Conservation (phyloP, 257 asterid species). For the Primulina huaijiensis region DNA sequence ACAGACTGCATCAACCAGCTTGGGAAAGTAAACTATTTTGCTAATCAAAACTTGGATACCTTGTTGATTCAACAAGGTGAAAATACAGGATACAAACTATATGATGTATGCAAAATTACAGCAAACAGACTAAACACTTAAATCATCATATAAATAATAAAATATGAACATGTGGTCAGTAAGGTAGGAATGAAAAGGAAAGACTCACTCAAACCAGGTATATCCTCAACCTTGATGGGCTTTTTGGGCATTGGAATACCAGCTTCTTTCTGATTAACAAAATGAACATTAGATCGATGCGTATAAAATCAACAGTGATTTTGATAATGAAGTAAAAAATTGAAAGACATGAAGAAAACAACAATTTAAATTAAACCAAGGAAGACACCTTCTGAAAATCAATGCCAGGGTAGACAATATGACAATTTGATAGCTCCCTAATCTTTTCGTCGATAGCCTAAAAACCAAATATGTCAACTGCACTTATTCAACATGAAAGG, state of each 20-base stretch:
- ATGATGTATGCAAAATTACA: neutral
- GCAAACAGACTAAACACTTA: constrained; percentile 5
- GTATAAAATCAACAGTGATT: neutral
- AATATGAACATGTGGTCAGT: constrained; percentile 10
- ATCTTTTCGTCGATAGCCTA: constrained; percentile 98
- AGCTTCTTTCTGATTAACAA: constrained; percentile 80
- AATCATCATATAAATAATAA: neutral
- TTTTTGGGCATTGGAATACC: constrained; percentile 90
- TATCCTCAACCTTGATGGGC: constrained; percentile 76
- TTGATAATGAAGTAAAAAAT: too few relatives aligned
- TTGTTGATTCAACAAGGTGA: neutral
- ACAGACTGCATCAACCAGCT: constrained; percentile 14
- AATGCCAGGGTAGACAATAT: constrained; percentile 83
- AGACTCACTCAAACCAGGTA: constrained; percentile 91
- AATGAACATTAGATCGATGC: constrained; percentile 22
- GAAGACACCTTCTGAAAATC: constrained; percentile 91
- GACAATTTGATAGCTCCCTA: constrained; percentile 93
- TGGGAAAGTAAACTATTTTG: neutral
- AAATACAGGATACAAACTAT: neutral
- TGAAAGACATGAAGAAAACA: neutral
- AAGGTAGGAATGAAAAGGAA: constrained; percentile 21
- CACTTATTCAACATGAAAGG: constrained; percentile 8
- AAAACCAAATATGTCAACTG: constrained; percentile 24
- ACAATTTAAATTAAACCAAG: neutral
- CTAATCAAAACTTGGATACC: neutral